Percentiles rank a stretch among this genome's conserved stretches.
Conservation (phyloP, 495 filamentous ascomycete species). For the Penicillium roqueforti region DNA sequence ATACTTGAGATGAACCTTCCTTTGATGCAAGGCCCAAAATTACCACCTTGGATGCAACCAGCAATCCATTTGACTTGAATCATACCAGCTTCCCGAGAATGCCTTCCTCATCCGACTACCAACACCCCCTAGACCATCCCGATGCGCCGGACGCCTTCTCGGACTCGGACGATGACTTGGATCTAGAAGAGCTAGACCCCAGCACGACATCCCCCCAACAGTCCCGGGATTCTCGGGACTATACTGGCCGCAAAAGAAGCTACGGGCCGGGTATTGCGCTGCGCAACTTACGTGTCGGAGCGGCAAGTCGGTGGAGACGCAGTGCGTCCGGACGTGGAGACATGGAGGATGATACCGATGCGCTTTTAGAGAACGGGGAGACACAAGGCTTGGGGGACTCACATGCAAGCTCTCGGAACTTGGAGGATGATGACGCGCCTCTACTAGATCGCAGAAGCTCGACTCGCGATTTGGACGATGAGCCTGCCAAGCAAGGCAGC, state of each 20-base stretch:
- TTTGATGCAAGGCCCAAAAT: conserved; percentile 10
- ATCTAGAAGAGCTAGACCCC: conserved; percentile 70
- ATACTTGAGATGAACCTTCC: conserved; percentile 23
- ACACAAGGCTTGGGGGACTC: conserved; percentile 38
- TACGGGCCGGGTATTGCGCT: conserved; percentile 62
- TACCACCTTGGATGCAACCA: conserved; percentile 6
- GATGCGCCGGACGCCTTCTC: conserved; percentile 32
- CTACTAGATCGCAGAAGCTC: conserved; percentile 48
- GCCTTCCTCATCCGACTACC: conserved; percentile 41
- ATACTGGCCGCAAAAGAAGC: conserved; percentile 37
- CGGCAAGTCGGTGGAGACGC: conserved; percentile 56
- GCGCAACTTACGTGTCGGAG: conserved; percentile 64
- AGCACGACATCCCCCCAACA: conserved; percentile 36
- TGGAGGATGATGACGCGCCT: conserved; percentile 60
- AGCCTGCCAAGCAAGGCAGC: conserved; percentile 24
- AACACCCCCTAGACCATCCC: conserved; percentile 30
- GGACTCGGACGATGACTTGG: conserved; percentile 55
- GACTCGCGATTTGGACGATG: conserved; percentile 26
- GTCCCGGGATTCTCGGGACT: conserved; percentile 39
- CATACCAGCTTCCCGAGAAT: conserved; percentile 18
- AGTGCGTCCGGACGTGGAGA: conserved; percentile 42
- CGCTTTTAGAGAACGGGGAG: conserved; percentile 49
- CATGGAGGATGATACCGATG: conserved; percentile 53
- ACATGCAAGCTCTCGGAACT: conserved; percentile 50
- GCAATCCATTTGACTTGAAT: conserved; percentile 7